Evolutionary conservation across 1,139 yeast species (phyloP).

Genomic region (Sugiyamaella japonica): DNA sequence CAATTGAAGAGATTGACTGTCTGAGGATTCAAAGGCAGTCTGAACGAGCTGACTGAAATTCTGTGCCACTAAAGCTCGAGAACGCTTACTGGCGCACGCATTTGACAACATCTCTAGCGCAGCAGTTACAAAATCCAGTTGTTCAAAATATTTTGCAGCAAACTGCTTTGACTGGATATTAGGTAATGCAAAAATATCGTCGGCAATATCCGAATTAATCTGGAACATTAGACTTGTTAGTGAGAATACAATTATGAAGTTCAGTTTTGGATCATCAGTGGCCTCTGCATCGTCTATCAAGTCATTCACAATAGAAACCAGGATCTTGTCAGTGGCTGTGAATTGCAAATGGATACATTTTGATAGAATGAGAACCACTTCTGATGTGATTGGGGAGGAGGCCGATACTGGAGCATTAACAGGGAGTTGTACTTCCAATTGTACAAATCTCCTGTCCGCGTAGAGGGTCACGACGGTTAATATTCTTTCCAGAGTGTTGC

Average conservation of each 20-base stretch:
- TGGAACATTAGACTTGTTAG: slow-evolving; percentile 71
- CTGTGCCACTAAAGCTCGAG: slow-evolving; percentile 35
- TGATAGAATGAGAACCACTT: slow-evolving; percentile 24
- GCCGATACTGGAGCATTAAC: not conserved
- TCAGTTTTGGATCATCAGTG: not conserved
- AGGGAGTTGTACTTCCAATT: not conserved
- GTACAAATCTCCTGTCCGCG: slow-evolving; percentile 12
- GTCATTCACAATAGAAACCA: slow-evolving; percentile 8
- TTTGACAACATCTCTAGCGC: slow-evolving; percentile 40
- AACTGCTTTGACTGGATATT: slow-evolving; percentile 29
- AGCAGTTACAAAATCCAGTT: slow-evolving; percentile 31
- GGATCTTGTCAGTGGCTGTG: not conserved
- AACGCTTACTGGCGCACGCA: slow-evolving; percentile 39
- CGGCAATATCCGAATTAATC: slow-evolving; percentile 41
- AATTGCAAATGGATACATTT: slow-evolving; percentile 20
- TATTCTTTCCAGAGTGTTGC: not conserved
- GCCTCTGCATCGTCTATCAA: slow-evolving; percentile 9
- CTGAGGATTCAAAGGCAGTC: slow-evolving; percentile 29
- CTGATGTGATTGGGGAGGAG: slow-evolving; percentile 15
- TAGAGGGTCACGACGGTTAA: slow-evolving; percentile 7
- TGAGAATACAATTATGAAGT: slow-evolving; percentile 43
- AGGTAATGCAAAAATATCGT: slow-evolving; percentile 29
- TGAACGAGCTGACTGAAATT: slow-evolving; percentile 34
- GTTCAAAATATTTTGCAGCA: slow-evolving; percentile 24
- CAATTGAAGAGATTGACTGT: slow-evolving; percentile 31